Base-by-base conservation (phyloP, 139 green algal species). In the Picochlorum sp. region DNA sequence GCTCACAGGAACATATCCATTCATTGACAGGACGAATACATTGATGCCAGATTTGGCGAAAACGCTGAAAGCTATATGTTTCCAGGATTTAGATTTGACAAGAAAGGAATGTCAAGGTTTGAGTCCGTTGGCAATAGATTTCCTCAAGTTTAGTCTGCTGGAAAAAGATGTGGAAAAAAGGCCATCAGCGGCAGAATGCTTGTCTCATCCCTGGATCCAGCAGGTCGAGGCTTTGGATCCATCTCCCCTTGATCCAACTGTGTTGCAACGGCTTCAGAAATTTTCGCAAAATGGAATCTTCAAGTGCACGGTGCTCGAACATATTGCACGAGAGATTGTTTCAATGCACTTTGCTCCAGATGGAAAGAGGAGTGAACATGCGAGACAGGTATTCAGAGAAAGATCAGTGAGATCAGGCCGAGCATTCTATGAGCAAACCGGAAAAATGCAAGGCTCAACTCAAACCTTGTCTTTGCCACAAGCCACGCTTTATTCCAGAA, bases 221-320 rank as follows among this genome's bases (percentile, higher is more conserved):
- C 71, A 75, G 49, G 61, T 88, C 54, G 76, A 83, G 4, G 32
- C 18, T 18, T 16, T 32, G 0, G 49, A 74, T 20, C 81, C 79
- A 52, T 45, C 62, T 32, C 78, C 77, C 32, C 72, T 91, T 14
- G 34, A 65, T 59, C 0, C 30, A 49, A 84, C 72, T 5, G 83
- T 95, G 9, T 84, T 95, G 57, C 84, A 92, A 70, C 80, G 85
- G 7, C 9, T 79, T 64, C 81, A 90, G 85, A 79, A 87, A 52
- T 95, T 85, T 69, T 76, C 71, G 2, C 70, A 87, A 60, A 65
- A 77, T 37, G 76, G 65, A 54, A 34, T 75, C 1, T 75, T 95
- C 65, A 91, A 92, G 76, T 81, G 87, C n/a, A 88, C 79, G 8
- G 80, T 96, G 37, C 79, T 96, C 62, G 86, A 96, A 76, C 85